These are phyloP conservation scores for Chaetothyriales sp. DNA, from an alignment of 2,329 filamentous ascomycete genomes.

Conservation along the genomic window DNA sequence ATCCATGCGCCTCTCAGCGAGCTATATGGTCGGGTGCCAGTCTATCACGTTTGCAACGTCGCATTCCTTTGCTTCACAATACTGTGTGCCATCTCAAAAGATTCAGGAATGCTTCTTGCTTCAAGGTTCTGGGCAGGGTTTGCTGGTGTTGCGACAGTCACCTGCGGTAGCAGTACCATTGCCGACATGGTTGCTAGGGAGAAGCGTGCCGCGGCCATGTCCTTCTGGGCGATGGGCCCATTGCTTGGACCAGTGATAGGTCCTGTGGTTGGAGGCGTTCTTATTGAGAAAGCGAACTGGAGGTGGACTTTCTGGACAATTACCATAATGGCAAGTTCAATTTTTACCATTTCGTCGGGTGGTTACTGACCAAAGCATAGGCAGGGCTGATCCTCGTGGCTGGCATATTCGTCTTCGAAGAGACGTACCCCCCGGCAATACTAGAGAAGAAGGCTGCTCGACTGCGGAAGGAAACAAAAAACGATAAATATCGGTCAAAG, in stretches of 20 bases:
- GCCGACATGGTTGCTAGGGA: too few species aligned
- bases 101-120: slow-evolving; percentile 34
- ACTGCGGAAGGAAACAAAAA: slow-evolving; percentile 31
- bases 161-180: slow-evolving; percentile 30
- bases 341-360: slow-evolving; percentile 33
- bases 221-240: too few species aligned
- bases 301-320: slow-evolving; percentile 36
- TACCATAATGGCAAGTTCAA: slow-evolving; percentile 31
- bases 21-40: slow-evolving; percentile 34
- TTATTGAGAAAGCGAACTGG: slow-evolving; percentile 30
- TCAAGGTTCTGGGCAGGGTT: slow-evolving; percentile 40
- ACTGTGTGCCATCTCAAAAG: slow-evolving; percentile 38
- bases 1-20: slow-evolving; percentile 35
- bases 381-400: slow-evolving; percentile 21
- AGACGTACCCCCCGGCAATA: slow-evolving; percentile 29
- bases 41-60: slow-evolving; percentile 36
- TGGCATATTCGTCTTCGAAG: slow-evolving; percentile 21
- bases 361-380: too few species aligned
- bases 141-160: slow-evolving; percentile 36
- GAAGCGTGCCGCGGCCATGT: slow-evolving; percentile 37
- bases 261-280: slow-evolving; percentile 48
- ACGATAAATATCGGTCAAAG: slow-evolving; percentile 20
- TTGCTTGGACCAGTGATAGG: too few species aligned
- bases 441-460: slow-evolving; percentile 28
- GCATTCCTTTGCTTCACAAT: slow-evolving; percentile 40